Evolutionary conservation across 768 basidiomycete genomes (phyloP).

Genomic region (Hortiboletus flavorubellus): DNA sequence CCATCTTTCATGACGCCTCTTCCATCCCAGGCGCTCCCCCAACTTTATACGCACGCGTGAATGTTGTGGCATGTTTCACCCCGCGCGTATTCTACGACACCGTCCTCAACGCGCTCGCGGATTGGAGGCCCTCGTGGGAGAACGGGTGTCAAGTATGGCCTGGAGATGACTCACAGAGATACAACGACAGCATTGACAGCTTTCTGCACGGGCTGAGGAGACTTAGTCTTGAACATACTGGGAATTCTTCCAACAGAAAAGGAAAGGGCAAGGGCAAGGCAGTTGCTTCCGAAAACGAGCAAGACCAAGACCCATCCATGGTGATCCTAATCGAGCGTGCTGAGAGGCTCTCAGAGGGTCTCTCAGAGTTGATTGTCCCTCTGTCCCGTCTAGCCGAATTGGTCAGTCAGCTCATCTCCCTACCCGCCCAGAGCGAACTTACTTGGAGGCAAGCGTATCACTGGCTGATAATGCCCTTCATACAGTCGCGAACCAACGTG

Average conservation of each 20-base stretch:
- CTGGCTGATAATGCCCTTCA: slow-evolving; percentile 21
- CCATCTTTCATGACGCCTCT: slow-evolving; percentile 10
- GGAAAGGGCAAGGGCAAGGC: slow-evolving; percentile 34
- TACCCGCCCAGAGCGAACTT: neutral
- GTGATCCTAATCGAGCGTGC: slow-evolving; percentile 66
- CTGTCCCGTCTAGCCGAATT: slow-evolving; percentile 69
- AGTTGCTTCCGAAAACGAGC: slow-evolving; percentile 6
- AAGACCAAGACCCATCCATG: slow-evolving; percentile 34
- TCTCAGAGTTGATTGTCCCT: slow-evolving; percentile 68
- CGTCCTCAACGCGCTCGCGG: slow-evolving; percentile 56
- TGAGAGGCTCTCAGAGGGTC: slow-evolving; percentile 57
- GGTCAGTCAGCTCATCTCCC: slow-evolving; percentile 38
- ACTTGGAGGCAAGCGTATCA: neutral
- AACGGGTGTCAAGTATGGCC: slow-evolving; percentile 61
- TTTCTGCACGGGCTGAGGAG: slow-evolving; percentile 64
- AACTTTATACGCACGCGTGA: slow-evolving; percentile 44
- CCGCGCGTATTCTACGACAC: slow-evolving; percentile 64
- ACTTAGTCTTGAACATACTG: slow-evolving; percentile 28
- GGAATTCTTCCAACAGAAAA: slow-evolving; percentile 16
- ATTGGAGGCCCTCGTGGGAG: slow-evolving; percentile 56
- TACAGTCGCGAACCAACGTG: slow-evolving; percentile 56
- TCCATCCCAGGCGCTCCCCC: slow-evolving; percentile 16
- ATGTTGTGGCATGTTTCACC: slow-evolving; percentile 60
- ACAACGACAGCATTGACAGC: slow-evolving; percentile 63
- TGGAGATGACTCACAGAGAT: slow-evolving; percentile 39